Base-by-base conservation (phyloP, 1,139 yeast species). In the Magnusiomyces tetraspermus region DNA sequence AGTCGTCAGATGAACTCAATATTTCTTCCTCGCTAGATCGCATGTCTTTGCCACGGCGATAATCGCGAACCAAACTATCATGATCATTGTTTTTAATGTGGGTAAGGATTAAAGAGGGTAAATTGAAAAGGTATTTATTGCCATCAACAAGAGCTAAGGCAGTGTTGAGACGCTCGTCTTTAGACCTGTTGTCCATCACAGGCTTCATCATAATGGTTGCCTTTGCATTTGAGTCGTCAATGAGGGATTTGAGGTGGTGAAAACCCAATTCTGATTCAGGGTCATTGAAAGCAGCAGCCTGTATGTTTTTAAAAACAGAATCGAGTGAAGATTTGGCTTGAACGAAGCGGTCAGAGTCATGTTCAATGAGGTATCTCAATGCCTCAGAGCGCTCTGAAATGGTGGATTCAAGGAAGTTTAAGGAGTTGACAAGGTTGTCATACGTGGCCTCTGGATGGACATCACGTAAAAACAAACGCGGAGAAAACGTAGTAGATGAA, bases 161-260 rank as follows among this genome's bases (percentile, higher is more conserved):
- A 38, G 75, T 75, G 49, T 74, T 71, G 51, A 86, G 73, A 57
- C 83, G 80, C 23, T 72, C 71, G 58, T 85, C 86, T 60, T 79
- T 81, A 10, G 74, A 70, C 55, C 80, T 77, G 53, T 80, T 79
- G 50, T 83, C 84, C 52, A 83, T 68, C 5, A 90, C 79, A 0
- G 97, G 97, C 57, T 89, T 80, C 58, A 88, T 77, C 65, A 84
- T 72, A 57, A 82, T 72, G 0, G 87, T 75, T 0, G 90, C 83
- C n/a, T 67, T 66, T 28, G 67, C 60, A 42, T 64, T 65, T 31
- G 73, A 69, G 10, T 70, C 72, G 42, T 69, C 71, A 38, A 70
- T 59, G 21, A 56, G 53, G 45, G 61, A 50, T 58, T 68, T 60
- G 40, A 72, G 58, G 8, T 46, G 53, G 8, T 53, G 60, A 36